These are phyloP conservation scores for Triglochin maritima DNA, from an alignment of 106 monocot genomes.

Conservation along the genomic window DNA sequence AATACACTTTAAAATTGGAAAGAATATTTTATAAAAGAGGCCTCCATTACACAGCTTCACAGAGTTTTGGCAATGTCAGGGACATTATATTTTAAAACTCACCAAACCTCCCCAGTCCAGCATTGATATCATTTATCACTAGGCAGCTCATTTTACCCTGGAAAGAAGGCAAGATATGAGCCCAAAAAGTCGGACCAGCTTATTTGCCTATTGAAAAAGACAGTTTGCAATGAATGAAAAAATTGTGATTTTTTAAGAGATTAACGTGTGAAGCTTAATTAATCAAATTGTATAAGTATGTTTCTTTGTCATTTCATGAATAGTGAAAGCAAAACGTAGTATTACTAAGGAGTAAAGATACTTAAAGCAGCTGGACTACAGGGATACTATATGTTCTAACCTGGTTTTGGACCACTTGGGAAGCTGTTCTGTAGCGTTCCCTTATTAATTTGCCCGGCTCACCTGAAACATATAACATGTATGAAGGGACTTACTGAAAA, in stretches of 20 bases:
- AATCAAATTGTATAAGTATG: no score
- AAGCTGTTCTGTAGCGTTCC: constrained; percentile 89
- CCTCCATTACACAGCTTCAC: no score
- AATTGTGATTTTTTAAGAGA: no score
- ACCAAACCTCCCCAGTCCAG: constrained; percentile 95
- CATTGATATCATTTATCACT: constrained; percentile 95
- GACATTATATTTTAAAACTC: constrained; percentile 2
- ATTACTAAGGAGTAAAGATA: not conserved
- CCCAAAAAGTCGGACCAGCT: not conserved
- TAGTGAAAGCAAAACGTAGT: not conserved
- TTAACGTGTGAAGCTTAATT: no score
- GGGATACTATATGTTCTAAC: constrained; percentile 23
- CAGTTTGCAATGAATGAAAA: no score
- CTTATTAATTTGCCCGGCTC: constrained; percentile 85
- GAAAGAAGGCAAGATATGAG: not conserved
- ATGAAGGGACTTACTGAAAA: no score
- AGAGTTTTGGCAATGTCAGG: no score
- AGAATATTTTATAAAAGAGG: no score
- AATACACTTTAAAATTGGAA: no score
- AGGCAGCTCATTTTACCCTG: constrained; percentile 95
- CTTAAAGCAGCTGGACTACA: not conserved
- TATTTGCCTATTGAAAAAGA: no score
- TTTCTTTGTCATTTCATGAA: no score
- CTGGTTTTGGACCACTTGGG: constrained; percentile 93
- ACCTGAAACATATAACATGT: constrained; percentile 37